phyloP scores from a whole-genome alignment of 2,329 filamentous ascomycete species.

The Arthrobotrys entomopaga region DNA sequence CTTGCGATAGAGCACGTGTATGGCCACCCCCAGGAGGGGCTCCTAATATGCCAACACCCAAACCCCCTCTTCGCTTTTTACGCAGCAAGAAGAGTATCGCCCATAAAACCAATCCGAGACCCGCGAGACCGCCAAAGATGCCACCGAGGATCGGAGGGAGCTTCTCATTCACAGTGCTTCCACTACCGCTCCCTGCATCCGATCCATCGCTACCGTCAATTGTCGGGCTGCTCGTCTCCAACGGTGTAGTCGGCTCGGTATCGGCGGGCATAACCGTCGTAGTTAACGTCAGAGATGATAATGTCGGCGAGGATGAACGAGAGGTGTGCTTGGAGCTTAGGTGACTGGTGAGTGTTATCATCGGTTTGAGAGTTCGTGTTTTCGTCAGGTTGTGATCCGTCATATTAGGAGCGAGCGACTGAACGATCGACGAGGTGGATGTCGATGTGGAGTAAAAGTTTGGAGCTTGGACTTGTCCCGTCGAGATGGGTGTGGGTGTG shows the following conservation, averaged over 20 bases:
- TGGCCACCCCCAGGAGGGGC: slow-evolving; percentile 21
- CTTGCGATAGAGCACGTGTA: slow-evolving; percentile 37
- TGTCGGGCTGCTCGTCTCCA: slow-evolving; percentile 40
- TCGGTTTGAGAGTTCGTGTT: slow-evolving; percentile 12
- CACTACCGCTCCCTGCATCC: slow-evolving; percentile 1
- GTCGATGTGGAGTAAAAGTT: slow-evolving; percentile 1
- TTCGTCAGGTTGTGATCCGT: slow-evolving; percentile 31
- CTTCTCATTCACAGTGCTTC: slow-evolving; percentile 29
- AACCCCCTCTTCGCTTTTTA: slow-evolving; percentile 25
- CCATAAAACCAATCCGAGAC: slow-evolving; percentile 47
- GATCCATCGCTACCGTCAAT: not conserved
- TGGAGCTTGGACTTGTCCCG: not conserved
- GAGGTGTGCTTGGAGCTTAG: slow-evolving; percentile 18
- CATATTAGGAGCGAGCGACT: slow-evolving; percentile 30
- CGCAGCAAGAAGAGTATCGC: slow-evolving; percentile 44
- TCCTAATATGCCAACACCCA: slow-evolving; percentile 21
- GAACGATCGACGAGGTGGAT: slow-evolving; percentile 18
- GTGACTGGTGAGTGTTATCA: slow-evolving; percentile 12
- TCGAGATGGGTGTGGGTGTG: slow-evolving; percentile 2
- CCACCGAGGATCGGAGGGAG: slow-evolving; percentile 54
- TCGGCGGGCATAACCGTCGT: slow-evolving; percentile 45
- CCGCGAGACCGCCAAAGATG: slow-evolving; percentile 48
- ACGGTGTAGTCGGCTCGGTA: slow-evolving; percentile 42
- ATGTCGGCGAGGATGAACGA: slow-evolving; percentile 4
- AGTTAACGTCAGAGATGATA: slow-evolving; percentile 6